Percentiles rank a stretch among this genome's conserved stretches.
Conservation (phyloP, 192 early-diverging fungal genomes). For the Helicostylum pulchrum region DNA sequence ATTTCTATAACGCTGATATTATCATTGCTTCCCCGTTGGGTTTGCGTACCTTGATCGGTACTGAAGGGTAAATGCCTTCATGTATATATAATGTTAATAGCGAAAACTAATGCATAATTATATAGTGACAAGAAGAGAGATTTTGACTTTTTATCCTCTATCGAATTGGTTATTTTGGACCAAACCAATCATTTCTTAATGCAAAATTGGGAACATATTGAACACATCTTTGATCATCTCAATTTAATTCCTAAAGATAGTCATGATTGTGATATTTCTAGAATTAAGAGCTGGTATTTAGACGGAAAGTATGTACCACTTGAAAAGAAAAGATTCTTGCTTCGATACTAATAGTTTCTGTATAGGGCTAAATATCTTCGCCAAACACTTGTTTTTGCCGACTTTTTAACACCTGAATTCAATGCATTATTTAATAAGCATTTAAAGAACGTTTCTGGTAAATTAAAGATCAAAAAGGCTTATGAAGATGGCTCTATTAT, state of each 20-base stretch:
- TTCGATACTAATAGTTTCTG: not conserved
- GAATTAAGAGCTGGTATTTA: conserved; percentile 81
- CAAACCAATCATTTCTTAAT: conserved; percentile 83
- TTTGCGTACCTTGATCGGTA: conserved; percentile 82
- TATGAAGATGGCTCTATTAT: conserved; percentile 65
- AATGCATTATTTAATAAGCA: conserved; percentile 80
- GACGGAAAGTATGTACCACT: conserved; percentile 60
- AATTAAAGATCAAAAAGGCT: conserved; percentile 62
- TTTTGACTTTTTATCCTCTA: conserved; percentile 90
- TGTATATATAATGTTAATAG: not conserved
- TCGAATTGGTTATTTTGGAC: conserved; percentile 88
- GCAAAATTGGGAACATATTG: conserved; percentile 99
- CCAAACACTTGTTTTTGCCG: conserved; percentile 83
- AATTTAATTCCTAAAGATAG: conserved; percentile 87
- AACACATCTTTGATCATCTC: conserved; percentile 78
- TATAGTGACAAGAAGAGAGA: conserved; percentile 82
- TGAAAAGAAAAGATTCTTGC: not conserved
- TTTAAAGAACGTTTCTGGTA: conserved; percentile 62
- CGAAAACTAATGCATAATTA: not conserved
- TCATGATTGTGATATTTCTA: conserved; percentile 96
- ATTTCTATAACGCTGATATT: conserved; percentile 89
- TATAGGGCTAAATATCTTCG: conserved; percentile 74
- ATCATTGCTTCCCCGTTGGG: conserved; percentile 92
- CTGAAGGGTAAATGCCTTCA: conserved; percentile 52
- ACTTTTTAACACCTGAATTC: conserved; percentile 86